These are phyloP conservation scores for Rhynchosporium agropyri DNA, from an alignment of 2,329 filamentous ascomycete species.

Conservation along the genomic window DNA sequence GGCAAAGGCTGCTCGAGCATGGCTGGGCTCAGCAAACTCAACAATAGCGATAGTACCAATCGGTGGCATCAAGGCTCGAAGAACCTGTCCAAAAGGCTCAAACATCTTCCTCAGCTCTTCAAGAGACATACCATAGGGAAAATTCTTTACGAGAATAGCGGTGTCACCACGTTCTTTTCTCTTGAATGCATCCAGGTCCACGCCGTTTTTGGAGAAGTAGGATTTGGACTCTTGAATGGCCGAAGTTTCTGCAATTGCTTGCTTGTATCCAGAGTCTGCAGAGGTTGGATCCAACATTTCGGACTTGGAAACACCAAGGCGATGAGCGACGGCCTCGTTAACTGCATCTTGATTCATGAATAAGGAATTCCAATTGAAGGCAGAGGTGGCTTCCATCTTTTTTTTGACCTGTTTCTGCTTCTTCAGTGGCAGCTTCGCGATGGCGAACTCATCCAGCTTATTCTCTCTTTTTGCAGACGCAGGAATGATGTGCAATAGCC, in stretches of 20 bases:
- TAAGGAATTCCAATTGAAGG: conserved; percentile 99
- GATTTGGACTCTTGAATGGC: conserved; percentile 95
- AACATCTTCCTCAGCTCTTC: conserved; percentile 58
- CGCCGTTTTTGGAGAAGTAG: conserved; percentile 85
- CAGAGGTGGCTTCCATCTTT: conserved; percentile 76
- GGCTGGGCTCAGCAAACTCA: conserved; percentile 77
- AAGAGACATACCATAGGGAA: conserved; percentile 68
- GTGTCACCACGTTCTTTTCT: conserved; percentile 81
- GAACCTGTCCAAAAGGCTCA: conserved; percentile 70
- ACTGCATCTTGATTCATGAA: conserved; percentile 98
- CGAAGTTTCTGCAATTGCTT: conserved; percentile 94
- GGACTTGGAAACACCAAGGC: conserved; percentile 86
- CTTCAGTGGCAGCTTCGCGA: conserved; percentile 91
- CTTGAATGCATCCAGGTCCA: conserved; percentile 92
- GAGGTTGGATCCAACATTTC: conserved; percentile 95
- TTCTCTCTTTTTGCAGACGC: conserved; percentile 79
- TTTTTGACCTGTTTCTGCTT: conserved; percentile 90
- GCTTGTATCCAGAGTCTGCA: conserved; percentile 90
- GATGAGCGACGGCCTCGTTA: conserved; percentile 83
- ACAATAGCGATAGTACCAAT: conserved; percentile 92
- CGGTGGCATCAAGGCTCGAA: conserved; percentile 86
- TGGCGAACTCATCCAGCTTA: conserved; percentile 81
- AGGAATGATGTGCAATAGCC: conserved; percentile 86
- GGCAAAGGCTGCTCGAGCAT: conserved; percentile 82
- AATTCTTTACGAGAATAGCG: conserved; percentile 91